Conservation (phyloP, 75 land plant species). For the Picea glauca region DNA sequence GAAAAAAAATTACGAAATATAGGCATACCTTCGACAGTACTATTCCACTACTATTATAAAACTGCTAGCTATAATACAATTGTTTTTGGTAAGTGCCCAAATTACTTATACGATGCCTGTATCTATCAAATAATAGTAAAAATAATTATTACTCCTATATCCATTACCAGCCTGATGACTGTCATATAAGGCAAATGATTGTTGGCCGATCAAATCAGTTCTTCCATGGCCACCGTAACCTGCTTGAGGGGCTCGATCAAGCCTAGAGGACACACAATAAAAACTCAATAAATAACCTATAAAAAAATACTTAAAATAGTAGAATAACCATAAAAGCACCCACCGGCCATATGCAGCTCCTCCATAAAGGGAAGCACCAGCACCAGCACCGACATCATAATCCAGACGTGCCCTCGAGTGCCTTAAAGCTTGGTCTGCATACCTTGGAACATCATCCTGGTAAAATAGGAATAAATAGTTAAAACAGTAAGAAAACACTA, state of each 20-base stretch:
- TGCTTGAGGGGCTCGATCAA: background rate
- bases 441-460: slow-evolving; percentile 10
- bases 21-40: background rate
- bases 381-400: background rate
- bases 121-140: background rate
- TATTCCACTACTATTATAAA: background rate
- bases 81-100: background rate
- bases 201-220: background rate
- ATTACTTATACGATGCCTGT: background rate
- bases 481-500: background rate
- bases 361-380: slow-evolving; percentile 6
- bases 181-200: background rate
- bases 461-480: background rate
- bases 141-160: background rate
- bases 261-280: background rate
- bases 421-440: background rate
- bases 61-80: background rate
- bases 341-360: slow-evolving; percentile 1
- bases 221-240: background rate
- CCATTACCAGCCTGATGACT: background rate
- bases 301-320: background rate
- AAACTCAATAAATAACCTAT: background rate
- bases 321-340: background rate
- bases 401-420: background rate
- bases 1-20: background rate